phyloP scores from a whole-genome alignment of 305 asterid species.

The Solanum hybrid region DNA sequence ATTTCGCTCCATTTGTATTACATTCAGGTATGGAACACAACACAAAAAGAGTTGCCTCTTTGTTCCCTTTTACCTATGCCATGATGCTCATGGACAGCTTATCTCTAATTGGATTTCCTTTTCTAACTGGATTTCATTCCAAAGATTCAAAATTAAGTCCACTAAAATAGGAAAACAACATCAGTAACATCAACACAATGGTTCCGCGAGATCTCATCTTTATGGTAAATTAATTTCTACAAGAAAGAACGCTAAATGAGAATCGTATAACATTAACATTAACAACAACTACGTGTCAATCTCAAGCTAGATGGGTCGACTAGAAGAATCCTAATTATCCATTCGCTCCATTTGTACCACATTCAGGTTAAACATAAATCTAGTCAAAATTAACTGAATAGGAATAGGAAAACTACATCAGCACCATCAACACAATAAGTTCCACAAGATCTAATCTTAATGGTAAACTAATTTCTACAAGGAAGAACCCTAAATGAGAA shows the following conservation, averaged over 20 bases:
- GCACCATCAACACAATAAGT: background rate
- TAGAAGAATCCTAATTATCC: background rate
- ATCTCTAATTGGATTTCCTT: background rate
- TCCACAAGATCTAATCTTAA: background rate
- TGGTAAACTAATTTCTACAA: background rate
- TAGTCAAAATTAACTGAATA: background rate
- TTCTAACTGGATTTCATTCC: background rate
- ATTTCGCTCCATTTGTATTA: background rate
- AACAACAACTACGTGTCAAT: background rate
- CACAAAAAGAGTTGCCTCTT: background rate
- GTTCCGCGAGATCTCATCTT: background rate
- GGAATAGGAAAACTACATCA: background rate
- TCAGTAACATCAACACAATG: background rate
- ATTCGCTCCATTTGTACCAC: background rate
- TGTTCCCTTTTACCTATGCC: background rate
- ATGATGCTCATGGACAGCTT: background rate
- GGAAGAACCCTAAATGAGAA: background rate
- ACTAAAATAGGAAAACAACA: background rate
- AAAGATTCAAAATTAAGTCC: background rate
- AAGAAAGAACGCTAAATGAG: background rate
- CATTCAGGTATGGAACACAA: background rate
- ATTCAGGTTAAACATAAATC: background rate
- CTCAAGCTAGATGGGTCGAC: background rate
- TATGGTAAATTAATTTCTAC: background rate
- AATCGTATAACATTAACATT: background rate